Conservation (phyloP, 768 basidiomycete species). For the Mrakia blollopis region DNA sequence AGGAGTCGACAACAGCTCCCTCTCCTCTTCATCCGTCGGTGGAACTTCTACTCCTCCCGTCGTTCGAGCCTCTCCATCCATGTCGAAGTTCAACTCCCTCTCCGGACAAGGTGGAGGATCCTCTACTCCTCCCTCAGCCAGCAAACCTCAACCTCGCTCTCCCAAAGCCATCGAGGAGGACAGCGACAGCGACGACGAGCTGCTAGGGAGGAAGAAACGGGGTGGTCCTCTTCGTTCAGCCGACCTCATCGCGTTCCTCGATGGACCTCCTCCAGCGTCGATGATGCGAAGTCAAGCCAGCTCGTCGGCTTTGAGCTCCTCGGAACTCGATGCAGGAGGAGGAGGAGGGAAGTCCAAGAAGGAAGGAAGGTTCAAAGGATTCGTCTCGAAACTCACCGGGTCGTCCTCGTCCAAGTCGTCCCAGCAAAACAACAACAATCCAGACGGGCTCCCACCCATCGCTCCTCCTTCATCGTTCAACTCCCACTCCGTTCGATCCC, state of each 20-base stretch:
- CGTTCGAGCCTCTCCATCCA: not conserved
- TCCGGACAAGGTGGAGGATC: not conserved
- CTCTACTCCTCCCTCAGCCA: not conserved
- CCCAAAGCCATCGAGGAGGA: constrained; percentile 12
- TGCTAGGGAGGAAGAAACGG: not conserved
- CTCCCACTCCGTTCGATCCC: not conserved
- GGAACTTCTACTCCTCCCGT: not conserved
- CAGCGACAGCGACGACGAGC: constrained; percentile 15
- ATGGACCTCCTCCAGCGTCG: not conserved
- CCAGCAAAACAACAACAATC: not conserved
- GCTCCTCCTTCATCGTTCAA: constrained; percentile 9
- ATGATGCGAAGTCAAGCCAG: not conserved
- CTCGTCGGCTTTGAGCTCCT: not conserved
- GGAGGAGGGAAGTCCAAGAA: not conserved
- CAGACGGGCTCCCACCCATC: not conserved
- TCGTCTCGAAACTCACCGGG: constrained; percentile 15
- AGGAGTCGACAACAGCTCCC: not conserved
- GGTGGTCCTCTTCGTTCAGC: not conserved
- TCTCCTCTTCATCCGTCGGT: not conserved
- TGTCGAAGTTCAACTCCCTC: constrained; percentile 2
- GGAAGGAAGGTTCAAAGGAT: constrained; percentile 5
- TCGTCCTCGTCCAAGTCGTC: not conserved
- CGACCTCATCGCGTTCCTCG: constrained; percentile 16
- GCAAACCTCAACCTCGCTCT: constrained; percentile 11
- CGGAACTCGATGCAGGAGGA: not conserved